Evolutionary conservation across 495 filamentous ascomycete genomes (phyloP).

Genomic region (Chaetomium fimeti): DNA sequence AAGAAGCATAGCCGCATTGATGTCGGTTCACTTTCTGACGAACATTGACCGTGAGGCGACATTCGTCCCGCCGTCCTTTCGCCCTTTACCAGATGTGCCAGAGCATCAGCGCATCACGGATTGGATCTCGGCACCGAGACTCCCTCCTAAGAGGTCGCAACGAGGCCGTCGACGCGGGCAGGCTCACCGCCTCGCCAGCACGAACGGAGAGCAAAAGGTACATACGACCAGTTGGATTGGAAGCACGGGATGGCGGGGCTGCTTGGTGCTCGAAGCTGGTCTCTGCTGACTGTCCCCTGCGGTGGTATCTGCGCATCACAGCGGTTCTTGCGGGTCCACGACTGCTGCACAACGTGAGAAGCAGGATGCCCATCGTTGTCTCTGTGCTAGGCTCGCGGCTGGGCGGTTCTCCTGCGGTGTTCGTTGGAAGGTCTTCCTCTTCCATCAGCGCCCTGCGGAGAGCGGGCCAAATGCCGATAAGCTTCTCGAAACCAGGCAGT

Average conservation of each 20-base stretch:
- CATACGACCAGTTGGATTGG: neutral
- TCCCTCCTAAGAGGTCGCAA: neutral
- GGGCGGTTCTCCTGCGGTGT: neutral
- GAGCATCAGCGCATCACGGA: slow-evolving; percentile 1
- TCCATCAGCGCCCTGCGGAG: neutral
- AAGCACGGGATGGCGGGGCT: neutral
- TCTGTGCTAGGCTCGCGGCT: neutral
- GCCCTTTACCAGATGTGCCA: neutral
- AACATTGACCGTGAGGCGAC: neutral
- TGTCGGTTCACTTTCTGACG: slow-evolving; percentile 2
- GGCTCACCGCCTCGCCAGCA: neutral
- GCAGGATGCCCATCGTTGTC: neutral
- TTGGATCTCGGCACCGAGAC: slow-evolving; percentile 24
- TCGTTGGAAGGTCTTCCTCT: neutral
- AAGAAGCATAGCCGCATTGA: slow-evolving; percentile 26
- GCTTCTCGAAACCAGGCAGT: slow-evolving; percentile 1
- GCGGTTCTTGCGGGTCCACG: neutral
- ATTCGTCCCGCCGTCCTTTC: neutral
- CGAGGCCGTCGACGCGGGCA: neutral
- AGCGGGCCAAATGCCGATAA: slow-evolving; percentile 3
- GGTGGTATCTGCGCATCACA: neutral
- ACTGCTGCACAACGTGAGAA: neutral
- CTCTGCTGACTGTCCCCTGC: neutral
- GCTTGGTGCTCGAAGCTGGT: neutral
- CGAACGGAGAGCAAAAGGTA: neutral